Evolutionary conservation across 805 yeast genomes (phyloP).

Genomic region (Zygoascus tannicola): DNA sequence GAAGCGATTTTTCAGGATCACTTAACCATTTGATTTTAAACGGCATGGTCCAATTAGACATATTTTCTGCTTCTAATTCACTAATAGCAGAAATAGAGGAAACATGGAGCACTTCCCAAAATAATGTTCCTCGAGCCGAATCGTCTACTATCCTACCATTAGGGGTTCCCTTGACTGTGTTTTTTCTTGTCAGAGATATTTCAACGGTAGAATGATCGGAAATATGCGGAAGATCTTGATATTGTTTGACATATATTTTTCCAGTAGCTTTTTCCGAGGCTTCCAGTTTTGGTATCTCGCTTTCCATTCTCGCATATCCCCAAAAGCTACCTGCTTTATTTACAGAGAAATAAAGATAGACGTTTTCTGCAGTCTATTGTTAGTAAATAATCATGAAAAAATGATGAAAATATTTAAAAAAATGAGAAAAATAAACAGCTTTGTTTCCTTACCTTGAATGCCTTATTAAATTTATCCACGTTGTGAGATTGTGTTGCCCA

Average conservation of each 20-base stretch:
- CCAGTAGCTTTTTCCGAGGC: too few species aligned
- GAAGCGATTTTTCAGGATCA: constrained; percentile 18
- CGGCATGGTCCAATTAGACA: constrained; percentile 29
- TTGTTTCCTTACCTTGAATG: constrained; percentile 20
- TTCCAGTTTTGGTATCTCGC: constrained; percentile 6
- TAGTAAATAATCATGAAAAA: background rate
- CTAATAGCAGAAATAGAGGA: background rate
- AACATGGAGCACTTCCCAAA: constrained; percentile 29
- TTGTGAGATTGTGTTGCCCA: constrained; percentile 37
- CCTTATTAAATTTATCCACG: constrained; percentile 29
- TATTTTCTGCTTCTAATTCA: background rate
- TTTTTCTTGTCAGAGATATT: constrained; percentile 9
- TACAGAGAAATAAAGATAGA: constrained; percentile 33
- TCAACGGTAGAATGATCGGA: background rate
- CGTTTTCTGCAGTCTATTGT: constrained; percentile 23
- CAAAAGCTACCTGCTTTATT: constrained; percentile 33
- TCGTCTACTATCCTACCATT: constrained; percentile 21
- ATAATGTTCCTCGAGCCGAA: constrained; percentile 29
- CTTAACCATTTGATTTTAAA: constrained; percentile 32
- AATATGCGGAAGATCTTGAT: too few species aligned
- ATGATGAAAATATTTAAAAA: background rate
- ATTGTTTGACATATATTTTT: background rate
- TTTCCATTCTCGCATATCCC: constrained; percentile 33
- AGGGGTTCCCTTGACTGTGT: constrained; percentile 14
- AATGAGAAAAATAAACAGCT: background rate